Conservation (phyloP, 2,329 filamentous ascomycete species). For the Cladophialophora immunda region DNA sequence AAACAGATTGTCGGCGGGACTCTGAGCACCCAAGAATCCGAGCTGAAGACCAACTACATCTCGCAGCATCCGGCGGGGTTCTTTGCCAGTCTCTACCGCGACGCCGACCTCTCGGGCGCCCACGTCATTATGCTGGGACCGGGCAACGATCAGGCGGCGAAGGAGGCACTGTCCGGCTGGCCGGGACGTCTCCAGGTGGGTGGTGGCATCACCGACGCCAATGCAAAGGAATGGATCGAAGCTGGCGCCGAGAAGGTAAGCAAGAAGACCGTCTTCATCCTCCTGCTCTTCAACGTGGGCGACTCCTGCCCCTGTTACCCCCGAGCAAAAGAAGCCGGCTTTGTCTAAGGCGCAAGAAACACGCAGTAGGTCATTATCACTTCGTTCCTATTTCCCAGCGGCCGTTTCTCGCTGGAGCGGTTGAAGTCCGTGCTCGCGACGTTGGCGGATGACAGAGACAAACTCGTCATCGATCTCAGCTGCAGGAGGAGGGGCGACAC, state of each 20-base stretch:
- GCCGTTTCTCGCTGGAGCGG: conserved; percentile 78
- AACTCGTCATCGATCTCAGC: conserved; percentile 93
- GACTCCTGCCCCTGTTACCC: too few species aligned
- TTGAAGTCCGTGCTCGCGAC: conserved; percentile 77
- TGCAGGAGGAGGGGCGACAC: conserved; percentile 78
- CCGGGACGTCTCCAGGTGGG: conserved; percentile 84
- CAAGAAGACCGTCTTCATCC: conserved; percentile 27
- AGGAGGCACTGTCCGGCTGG: conserved; percentile 81
- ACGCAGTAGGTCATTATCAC: conserved; percentile 88
- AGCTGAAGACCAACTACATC: conserved; percentile 90
- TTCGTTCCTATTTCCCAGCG: conserved; percentile 88
- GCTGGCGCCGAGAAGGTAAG: conserved; percentile 87
- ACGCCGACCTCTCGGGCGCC: conserved; percentile 76
- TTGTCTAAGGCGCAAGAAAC: neutral
- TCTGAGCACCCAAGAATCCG: conserved; percentile 69
- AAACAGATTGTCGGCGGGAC: conserved; percentile 99
- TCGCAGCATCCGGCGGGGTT: conserved; percentile 82
- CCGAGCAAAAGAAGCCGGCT: neutral
- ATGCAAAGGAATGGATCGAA: conserved; percentile 86
- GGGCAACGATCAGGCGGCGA: conserved; percentile 82
- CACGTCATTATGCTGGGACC: conserved; percentile 98
- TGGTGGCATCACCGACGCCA: conserved; percentile 88
- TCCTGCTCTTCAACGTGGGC: neutral
- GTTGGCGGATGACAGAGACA: conserved; percentile 76
- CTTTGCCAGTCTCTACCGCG: conserved; percentile 82